Evolutionary conservation across 1,284 basidiomycete genomes (phyloP), one percentile per base, ranked within the genome.

Genomic region (Vanrija sp.): DNA sequence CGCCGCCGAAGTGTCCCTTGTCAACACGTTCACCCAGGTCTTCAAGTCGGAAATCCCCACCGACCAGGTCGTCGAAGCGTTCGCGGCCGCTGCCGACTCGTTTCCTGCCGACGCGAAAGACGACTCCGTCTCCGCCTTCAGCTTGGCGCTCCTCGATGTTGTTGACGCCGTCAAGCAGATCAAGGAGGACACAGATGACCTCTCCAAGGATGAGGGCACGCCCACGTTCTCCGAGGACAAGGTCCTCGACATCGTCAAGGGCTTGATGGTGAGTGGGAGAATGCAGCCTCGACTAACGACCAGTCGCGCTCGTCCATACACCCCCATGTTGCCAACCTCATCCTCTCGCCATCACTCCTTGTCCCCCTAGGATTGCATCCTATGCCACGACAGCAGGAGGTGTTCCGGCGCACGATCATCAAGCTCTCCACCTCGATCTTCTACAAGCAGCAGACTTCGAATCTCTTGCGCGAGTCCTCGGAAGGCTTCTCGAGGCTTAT

Each of bases 391-490:
- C 49, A 65, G 23, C 63, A 68, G 5, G 49, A 58, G 29, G 43
- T 53, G 1, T 44, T 71, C 5, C 67, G 66, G 47, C 59, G 64
- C n/a, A 60, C 58, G 9, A 49, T 58, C 9, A 60, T 66, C 38
- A 70, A 69, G 50, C 60, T 65, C n/a, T 68, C 61, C 65, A 77
- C 71, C 4, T 51, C 66, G 12, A 55, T 67, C 23, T 78, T 76
- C 77, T 98, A 95, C 82, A 97, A 95, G 75, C 96, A 98, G 75
- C 93, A 93, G 78, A 98, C 97, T 76, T 97, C 93, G 81, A 99
- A 98, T 68, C 83, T 99, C 34, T 83, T 98, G 10, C 88, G 96
- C 42, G 96, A 99, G 78, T 91, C 96, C 65, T 94, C 91, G 1
- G 94, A 98, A 79, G 96, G 96, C 6, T 98, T 93, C 78, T 90